Evolutionary conservation across 2,329 filamentous ascomycete genomes (phyloP).

Genomic region (Stagonosporopsis rhizophila): DNA sequence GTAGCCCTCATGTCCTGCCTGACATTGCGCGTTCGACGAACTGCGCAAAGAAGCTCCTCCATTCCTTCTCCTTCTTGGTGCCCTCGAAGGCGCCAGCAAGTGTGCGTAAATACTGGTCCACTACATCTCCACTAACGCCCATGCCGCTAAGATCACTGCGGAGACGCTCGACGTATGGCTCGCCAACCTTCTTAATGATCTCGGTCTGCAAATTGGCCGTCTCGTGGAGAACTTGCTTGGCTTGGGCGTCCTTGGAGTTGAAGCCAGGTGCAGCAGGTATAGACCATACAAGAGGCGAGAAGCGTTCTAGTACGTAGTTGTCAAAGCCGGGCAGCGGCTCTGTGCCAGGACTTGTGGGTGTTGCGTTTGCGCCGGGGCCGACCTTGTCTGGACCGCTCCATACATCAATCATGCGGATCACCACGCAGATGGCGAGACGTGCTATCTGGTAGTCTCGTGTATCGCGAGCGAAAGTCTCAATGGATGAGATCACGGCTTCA

Average conservation of each 20-base stretch:
- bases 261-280: conserved; percentile 81
- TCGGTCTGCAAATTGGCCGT: conserved; percentile 86
- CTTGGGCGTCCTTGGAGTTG: conserved; percentile 85
- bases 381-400: conserved; percentile 86
- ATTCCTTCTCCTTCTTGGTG: conserved; percentile 52
- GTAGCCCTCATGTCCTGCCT: conserved; percentile 21
- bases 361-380: conserved; percentile 39
- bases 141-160: conserved; percentile 70
- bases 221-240: conserved; percentile 85
- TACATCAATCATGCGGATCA: conserved; percentile 81
- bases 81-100: conserved; percentile 45
- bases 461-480: conserved; percentile 84
- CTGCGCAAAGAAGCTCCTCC: conserved; percentile 54
- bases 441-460: conserved; percentile 70
- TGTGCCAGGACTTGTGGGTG: conserved; percentile 59
- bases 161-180: conserved; percentile 76
- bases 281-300: conserved; percentile 90
- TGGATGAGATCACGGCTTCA: conserved; percentile 82
- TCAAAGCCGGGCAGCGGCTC: conserved; percentile 83
- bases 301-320: conserved; percentile 84
- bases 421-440: conserved; percentile 80
- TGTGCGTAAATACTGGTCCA: conserved; percentile 68
- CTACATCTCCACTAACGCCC: conserved; percentile 69
- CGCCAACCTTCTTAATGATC: conserved; percentile 89
- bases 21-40: conserved; percentile 50